Evolutionary conservation across 306 rosid species (phyloP).

Genomic region (Trifolium fragiferum): DNA sequence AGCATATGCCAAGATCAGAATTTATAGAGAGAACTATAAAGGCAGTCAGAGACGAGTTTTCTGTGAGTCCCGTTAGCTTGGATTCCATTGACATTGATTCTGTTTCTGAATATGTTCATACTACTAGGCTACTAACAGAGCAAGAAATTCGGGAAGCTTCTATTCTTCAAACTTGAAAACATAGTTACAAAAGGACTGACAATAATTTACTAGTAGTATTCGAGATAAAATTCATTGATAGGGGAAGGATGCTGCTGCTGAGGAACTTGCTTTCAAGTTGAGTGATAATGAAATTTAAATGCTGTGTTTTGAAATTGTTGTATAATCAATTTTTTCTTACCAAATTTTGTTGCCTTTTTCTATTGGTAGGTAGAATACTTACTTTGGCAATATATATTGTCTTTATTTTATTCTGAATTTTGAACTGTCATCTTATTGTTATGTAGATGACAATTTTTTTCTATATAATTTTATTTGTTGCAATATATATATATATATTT

Average conservation of each 20-base stretch:
- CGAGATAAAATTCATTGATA: constrained; percentile 2
- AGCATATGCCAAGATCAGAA: constrained; percentile 66
- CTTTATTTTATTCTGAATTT: constrained; percentile 19
- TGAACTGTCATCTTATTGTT: not conserved
- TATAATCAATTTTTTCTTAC: constrained; percentile 8
- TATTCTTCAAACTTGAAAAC: constrained; percentile 38
- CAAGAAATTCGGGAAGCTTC: constrained; percentile 62
- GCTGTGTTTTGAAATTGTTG: constrained; percentile 1
- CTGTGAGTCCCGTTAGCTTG: constrained; percentile 39
- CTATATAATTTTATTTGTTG: constrained; percentile 1
- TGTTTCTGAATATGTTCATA: constrained; percentile 56
- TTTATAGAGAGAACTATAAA: constrained; percentile 66
- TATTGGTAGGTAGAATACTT: not conserved
- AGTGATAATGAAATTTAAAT: constrained; percentile 23
- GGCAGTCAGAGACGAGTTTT: constrained; percentile 58
- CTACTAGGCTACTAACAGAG: constrained; percentile 61
- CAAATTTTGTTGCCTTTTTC: not conserved
- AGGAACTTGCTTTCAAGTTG: constrained; percentile 12
- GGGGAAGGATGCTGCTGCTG: constrained; percentile 5
- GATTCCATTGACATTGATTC: constrained; percentile 47
- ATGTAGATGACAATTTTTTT: not conserved
- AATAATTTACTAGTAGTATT: not conserved
- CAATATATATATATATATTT: not conserved
- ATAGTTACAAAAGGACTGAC: constrained; percentile 18
- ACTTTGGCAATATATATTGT: not conserved